These are phyloP conservation scores for Termitomyces sp. DNA, from an alignment of 768 basidiomycete species.

Conservation along the genomic window DNA sequence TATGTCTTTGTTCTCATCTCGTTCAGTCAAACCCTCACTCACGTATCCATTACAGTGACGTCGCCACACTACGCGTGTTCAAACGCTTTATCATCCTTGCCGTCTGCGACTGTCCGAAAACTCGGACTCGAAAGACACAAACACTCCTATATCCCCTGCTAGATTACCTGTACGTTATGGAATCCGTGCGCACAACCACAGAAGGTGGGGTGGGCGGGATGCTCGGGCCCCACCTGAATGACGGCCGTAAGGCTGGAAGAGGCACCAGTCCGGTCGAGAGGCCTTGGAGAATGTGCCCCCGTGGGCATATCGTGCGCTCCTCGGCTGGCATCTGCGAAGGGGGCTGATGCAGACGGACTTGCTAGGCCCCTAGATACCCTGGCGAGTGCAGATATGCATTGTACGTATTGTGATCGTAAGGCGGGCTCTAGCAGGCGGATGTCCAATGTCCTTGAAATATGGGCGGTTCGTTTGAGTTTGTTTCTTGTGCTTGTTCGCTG, in stretches of 20 bases:
- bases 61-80: not conserved
- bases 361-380: constrained; percentile 6
- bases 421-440: not conserved
- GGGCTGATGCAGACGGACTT: not conserved
- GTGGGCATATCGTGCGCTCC: not conserved
- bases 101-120: not conserved
- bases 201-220: constrained; percentile 5
- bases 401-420: constrained; percentile 1
- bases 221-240: constrained; percentile 1
- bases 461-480: not conserved
- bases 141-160: not conserved
- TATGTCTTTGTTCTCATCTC: not conserved
- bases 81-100: too few relatives aligned
- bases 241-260: constrained; percentile 3
- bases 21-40: not conserved
- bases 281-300: not conserved
- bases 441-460: not conserved
- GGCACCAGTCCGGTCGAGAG: not conserved
- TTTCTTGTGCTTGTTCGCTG: not conserved
- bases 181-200: constrained; percentile 6
- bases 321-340: constrained; percentile 6
- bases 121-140: not conserved
- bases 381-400: not conserved
- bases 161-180: not conserved
- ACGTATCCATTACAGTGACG: not conserved